phyloP scores from a whole-genome alignment of 202 grass and related monocot genomes.

The Saccharum hybrid region DNA sequence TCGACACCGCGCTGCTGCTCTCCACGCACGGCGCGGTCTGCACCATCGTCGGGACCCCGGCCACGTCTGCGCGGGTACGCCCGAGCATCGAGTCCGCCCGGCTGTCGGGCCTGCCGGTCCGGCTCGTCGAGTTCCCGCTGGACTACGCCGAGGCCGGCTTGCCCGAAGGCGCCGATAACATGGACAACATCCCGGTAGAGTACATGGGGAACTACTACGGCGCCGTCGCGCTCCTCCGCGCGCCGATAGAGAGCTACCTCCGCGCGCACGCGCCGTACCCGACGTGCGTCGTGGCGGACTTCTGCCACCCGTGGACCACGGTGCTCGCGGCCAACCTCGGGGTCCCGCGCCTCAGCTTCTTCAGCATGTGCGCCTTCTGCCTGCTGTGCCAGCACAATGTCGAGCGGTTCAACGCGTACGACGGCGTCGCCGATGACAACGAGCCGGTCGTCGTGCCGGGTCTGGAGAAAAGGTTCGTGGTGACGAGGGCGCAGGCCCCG shows the following conservation, averaged over 20 bases:
- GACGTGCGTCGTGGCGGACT: slow-evolving; percentile 56
- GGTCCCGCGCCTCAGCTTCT: slow-evolving; percentile 57
- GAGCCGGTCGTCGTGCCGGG: no score
- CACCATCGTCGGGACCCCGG: slow-evolving; percentile 53
- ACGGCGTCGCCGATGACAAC: no score
- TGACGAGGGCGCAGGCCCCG: no score
- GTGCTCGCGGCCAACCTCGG: slow-evolving; percentile 40
- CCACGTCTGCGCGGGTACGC: slow-evolving; percentile 39
- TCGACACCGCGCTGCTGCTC: slow-evolving; percentile 59
- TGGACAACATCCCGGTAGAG: neutral
- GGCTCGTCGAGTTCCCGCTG: slow-evolving; percentile 44
- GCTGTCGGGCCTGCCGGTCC: neutral
- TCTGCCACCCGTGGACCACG: slow-evolving; percentile 56
- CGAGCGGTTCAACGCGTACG: neutral
- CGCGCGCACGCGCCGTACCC: slow-evolving; percentile 30
- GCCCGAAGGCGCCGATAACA: slow-evolving; percentile 38
- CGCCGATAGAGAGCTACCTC: slow-evolving; percentile 48
- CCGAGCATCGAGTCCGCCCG: slow-evolving; percentile 36
- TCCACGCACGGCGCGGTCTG: slow-evolving; percentile 36
- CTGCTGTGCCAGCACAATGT: slow-evolving; percentile 48
- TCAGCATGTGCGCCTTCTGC: slow-evolving; percentile 55
- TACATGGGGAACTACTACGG: neutral
- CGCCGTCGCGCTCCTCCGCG: slow-evolving; percentile 43
- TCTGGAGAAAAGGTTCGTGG: no score
- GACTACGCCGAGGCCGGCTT: slow-evolving; percentile 32